Conservation (phyloP, 2,329 filamentous ascomycete genomes). For the Emericellopsis cladophorae region DNA sequence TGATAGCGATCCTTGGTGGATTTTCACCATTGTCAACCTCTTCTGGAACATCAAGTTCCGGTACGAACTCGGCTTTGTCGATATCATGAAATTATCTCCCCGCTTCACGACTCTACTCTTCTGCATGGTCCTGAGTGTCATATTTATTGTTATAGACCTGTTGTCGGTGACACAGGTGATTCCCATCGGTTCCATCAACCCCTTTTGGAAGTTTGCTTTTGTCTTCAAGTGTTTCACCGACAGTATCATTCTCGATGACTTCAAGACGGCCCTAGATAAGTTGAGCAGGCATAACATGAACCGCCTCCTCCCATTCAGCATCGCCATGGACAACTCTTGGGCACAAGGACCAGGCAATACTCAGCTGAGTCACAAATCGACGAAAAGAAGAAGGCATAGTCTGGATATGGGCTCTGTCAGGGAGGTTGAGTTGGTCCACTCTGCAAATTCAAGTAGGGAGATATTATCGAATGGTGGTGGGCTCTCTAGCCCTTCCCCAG, state of each 20-base stretch:
- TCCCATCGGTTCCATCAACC: slow-evolving; percentile 12
- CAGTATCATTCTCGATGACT: slow-evolving; percentile 54
- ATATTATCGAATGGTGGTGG: not conserved
- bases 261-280: slow-evolving; percentile 43
- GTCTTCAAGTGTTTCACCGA: slow-evolving; percentile 49
- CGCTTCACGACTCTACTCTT: slow-evolving; percentile 50
- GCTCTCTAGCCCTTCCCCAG: not conserved
- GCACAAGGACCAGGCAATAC: not conserved
- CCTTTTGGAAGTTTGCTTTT: slow-evolving; percentile 1
- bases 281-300: slow-evolving; percentile 4
- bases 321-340: not conserved
- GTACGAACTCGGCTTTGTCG: slow-evolving; percentile 44
- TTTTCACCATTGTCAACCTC: slow-evolving; percentile 45
- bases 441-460: not conserved
- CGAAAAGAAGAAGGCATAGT: not conserved
- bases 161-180: slow-evolving; percentile 42
- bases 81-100: slow-evolving; percentile 47
- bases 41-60: slow-evolving; percentile 51
- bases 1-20: slow-evolving; percentile 52
- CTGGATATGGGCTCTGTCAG: not conserved
- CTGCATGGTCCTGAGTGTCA: slow-evolving; percentile 46
- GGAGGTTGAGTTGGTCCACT: not conserved
- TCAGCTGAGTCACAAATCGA: not conserved
- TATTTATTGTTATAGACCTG: slow-evolving; percentile 49
- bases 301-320: slow-evolving; percentile 3